Percentiles rank a stretch among this genome's conserved stretches.
Evolutionary conservation across 495 filamentous ascomycete genomes (phyloP).

Genomic region (Penicillium mononematosum): DNA sequence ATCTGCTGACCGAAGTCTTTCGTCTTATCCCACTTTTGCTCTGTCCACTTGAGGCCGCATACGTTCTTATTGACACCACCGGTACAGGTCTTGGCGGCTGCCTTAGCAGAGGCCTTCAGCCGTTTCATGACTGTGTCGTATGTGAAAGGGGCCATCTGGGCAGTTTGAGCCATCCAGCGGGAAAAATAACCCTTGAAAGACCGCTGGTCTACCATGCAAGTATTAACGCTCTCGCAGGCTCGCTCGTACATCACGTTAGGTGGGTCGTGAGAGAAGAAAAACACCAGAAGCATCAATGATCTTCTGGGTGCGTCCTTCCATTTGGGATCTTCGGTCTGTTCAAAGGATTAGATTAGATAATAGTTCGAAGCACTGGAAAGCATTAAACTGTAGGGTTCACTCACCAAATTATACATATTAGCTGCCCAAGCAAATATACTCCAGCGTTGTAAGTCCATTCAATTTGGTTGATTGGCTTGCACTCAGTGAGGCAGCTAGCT

Average conservation of each 20-base stretch:
- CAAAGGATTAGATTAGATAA: constrained; percentile 6
- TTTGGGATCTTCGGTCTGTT: constrained; percentile 35
- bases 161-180: constrained; percentile 73
- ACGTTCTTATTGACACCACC: constrained; percentile 50
- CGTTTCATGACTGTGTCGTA: constrained; percentile 59
- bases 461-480: constrained; percentile 33
- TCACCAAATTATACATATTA: constrained; percentile 41
- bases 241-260: constrained; percentile 63
- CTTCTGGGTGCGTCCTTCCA: constrained; percentile 61
- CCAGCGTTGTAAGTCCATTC: constrained; percentile 43
- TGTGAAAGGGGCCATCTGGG: constrained; percentile 69
- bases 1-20: constrained; percentile 70
- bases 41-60: constrained; percentile 69
- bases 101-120: constrained; percentile 62
- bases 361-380: background rate
- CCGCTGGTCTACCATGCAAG: constrained; percentile 72
- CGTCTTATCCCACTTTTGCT: constrained; percentile 51
- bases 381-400: constrained; percentile 1
- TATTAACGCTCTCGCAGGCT: constrained; percentile 56
- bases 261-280: constrained; percentile 49
- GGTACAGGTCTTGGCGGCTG: constrained; percentile 69
- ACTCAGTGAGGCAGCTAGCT: constrained; percentile 50
- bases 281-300: constrained; percentile 58
- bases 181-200: constrained; percentile 86
- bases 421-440: constrained; percentile 41